Evolutionary conservation across 768 basidiomycete genomes (phyloP), one percentile per base, ranked within the genome.

Genomic region (Neoboletus magnificus): DNA sequence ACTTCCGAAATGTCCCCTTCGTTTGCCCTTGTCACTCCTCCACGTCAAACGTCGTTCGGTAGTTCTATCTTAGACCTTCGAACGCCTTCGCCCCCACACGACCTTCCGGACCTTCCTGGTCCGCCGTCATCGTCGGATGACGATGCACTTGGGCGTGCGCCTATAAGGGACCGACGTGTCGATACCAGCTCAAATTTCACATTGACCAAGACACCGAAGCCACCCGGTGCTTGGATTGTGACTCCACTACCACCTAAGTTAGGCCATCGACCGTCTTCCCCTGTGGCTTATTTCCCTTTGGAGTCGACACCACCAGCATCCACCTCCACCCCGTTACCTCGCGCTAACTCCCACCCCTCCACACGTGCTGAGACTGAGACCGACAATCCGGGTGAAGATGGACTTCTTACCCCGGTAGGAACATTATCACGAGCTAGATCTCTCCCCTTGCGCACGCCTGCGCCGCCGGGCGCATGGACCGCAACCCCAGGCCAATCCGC

Each of bases 381-480:
- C 11, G 58, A 68, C 50, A 8, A 58, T 63, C 30, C 44, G 20
- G 43, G 60, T 10, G 66, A 67, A 39, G 54, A 70, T 50, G 68
- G 64, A 46, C 61, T 59, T 27, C 62, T 72, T 52, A 84, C 84
- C 0, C 84, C 84, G 1, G 69, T 65, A 29, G 57, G 55, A 18
- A 78, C 83, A n/a, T 63, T 83, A 36, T 80, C 82, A 11, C 77
- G 79, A 60, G 77, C 76, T 29, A 73, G 68, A 11, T 70, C 78
- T 7, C 67, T 82, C 12, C 76, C 82, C 23, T 55, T 72, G 18
- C 80, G 80, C 54, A 89, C 86, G 1, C 87, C 87, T 40, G 82
- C 77, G n/a, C 81, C 79, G 3, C 87, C 88, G 20, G 88, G 88
- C 37, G 86, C 78, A 39, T 89, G 86, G 85, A 58, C 79, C 44